Evolutionary conservation across 192 early-diverging fungal genomes (phyloP).

Genomic region (Coemansia sp.): DNA sequence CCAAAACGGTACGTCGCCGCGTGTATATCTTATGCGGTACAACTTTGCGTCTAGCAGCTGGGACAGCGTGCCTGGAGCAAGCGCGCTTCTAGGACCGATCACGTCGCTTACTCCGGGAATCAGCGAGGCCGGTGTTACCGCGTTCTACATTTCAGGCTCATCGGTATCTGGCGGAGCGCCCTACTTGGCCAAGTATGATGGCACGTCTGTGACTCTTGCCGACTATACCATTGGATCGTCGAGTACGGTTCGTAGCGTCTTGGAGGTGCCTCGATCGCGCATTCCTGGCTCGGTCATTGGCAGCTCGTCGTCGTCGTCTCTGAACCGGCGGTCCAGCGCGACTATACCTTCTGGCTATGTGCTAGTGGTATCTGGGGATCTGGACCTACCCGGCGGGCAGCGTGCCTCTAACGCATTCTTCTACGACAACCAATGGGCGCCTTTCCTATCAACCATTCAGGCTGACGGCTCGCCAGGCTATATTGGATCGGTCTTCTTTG

Average conservation of each 20-base stretch:
- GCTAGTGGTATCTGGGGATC: conserved; percentile 47
- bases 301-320: conserved; percentile 5
- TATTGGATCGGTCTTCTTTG: conserved; percentile 49
- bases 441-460: conserved; percentile 55
- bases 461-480: conserved; percentile 40
- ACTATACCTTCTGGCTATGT: conserved; percentile 42
- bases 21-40: conserved; percentile 56
- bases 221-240: conserved; percentile 32
- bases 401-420: conserved; percentile 54
- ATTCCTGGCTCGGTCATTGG: conserved; percentile 48
- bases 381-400: conserved; percentile 30
- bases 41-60: conserved; percentile 57
- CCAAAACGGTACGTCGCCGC: conserved; percentile 54
- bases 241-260: conserved; percentile 35
- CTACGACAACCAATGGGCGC: conserved; percentile 49
- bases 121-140: neutral
- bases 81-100: conserved; percentile 59
- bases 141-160: conserved; percentile 46
- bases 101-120: conserved; percentile 49
- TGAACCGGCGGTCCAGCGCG: conserved; percentile 29
- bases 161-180: conserved; percentile 26
- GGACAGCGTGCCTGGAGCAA: conserved; percentile 49
- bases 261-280: conserved; percentile 41
- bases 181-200: conserved; percentile 63
- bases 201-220: conserved; percentile 40